Conservation (phyloP, 2,329 filamentous ascomycete genomes). For the Colletotrichum shisoi region DNA sequence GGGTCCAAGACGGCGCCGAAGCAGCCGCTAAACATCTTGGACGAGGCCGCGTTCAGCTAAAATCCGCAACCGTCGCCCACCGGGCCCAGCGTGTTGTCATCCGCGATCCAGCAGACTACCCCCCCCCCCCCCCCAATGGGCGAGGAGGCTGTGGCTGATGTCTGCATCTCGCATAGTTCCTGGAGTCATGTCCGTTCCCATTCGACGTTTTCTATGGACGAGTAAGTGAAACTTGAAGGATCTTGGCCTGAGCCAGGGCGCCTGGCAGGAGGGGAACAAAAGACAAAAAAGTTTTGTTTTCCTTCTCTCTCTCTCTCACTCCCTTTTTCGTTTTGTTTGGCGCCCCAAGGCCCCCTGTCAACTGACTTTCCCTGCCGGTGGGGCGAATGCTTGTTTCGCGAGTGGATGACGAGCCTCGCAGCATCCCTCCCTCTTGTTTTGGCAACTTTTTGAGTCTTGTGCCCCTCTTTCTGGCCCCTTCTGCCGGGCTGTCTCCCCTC, state of each 20-base stretch:
- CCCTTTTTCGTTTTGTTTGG: too few relatives aligned
- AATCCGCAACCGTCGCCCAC: slow-evolving; percentile 25
- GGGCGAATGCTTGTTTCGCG: slow-evolving; percentile 30
- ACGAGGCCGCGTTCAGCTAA: slow-evolving; percentile 32
- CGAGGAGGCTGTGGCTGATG: not conserved
- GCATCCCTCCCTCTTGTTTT: slow-evolving; percentile 22
- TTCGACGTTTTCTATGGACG: not conserved
- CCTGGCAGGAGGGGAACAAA: not conserved
- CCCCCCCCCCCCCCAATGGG: not conserved
- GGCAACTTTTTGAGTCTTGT: slow-evolving; percentile 1
- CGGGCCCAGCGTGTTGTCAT: not conserved
- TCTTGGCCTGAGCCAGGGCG: not conserved
- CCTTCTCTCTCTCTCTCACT: not conserved
- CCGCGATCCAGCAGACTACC: slow-evolving; percentile 5
- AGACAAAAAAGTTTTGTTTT: too few relatives aligned
- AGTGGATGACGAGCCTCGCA: slow-evolving; percentile 29
- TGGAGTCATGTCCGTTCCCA: not conserved
- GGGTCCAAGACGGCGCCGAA: slow-evolving; percentile 29
- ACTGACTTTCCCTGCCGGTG: slow-evolving; percentile 2
- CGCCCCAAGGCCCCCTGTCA: not conserved
- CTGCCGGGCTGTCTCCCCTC: slow-evolving; percentile 2
- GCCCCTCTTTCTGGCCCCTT: slow-evolving; percentile 20
- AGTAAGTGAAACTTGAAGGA: too few relatives aligned
- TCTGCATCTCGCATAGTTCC: not conserved
- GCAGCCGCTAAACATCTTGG: slow-evolving; percentile 29